Evolutionary conservation across 495 filamentous ascomycete genomes (phyloP).

Genomic region (Aspergillus panamensis): DNA sequence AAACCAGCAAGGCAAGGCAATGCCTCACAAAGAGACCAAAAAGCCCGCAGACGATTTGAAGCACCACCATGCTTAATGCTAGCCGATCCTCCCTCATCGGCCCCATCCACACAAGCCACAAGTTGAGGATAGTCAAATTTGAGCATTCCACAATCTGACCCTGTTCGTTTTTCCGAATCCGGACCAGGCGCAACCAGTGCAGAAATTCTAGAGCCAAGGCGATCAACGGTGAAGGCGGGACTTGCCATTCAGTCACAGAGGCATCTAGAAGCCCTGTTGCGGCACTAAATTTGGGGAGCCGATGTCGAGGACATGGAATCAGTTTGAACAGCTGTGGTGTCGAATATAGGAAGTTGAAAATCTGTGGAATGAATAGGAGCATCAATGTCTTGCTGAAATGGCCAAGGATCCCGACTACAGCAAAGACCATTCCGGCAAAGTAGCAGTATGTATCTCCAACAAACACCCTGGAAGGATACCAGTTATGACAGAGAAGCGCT

Average conservation of each 20-base stretch:
- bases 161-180: conserved; percentile 59
- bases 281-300: conserved; percentile 82
- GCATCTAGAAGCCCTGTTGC: conserved; percentile 79
- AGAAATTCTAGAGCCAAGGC: conserved; percentile 58
- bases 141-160: conserved; percentile 73
- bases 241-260: conserved; percentile 73
- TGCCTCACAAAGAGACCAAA: conserved; percentile 82
- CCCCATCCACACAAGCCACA: conserved; percentile 95
- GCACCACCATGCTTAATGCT: conserved; percentile 65
- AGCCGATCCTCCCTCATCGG: conserved; percentile 85
- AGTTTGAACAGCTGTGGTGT: conserved; percentile 83
- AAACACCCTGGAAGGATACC: conserved; percentile 93
- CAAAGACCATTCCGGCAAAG: conserved; percentile 98
- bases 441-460: conserved; percentile 99
- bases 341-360: conserved; percentile 95
- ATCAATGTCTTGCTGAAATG: conserved; percentile 98
- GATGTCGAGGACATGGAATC: conserved; percentile 88
- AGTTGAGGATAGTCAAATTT: conserved; percentile 91
- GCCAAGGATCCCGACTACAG: conserved; percentile 90
- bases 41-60: conserved; percentile 74
- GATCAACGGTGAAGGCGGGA: conserved; percentile 64
- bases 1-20: conserved; percentile 76
- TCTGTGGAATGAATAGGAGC: conserved; percentile 86
- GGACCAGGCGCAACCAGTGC: conserved; percentile 59
- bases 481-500: conserved; percentile 86